Base-by-base conservation (phyloP, 2,329 filamentous ascomycete genomes). In the Septoria linicola region DNA sequence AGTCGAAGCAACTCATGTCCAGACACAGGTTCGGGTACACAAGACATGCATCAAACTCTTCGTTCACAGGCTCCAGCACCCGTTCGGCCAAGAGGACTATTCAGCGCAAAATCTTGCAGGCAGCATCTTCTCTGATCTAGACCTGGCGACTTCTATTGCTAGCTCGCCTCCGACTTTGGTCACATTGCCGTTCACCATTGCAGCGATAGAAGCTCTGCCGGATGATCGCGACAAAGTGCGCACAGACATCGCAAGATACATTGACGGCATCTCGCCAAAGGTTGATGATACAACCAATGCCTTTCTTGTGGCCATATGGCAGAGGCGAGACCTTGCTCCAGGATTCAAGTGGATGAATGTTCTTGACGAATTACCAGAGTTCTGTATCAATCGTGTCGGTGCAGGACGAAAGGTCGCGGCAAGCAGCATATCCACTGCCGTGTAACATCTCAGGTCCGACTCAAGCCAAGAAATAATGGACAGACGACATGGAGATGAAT, bases 291-390 rank as follows among this genome's bases (percentile, higher is more conserved):
- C 21, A 4, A 37, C 41, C 2, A 37, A 43, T 5, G 23, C 4
- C 1, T 51, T 39, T 11, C 20, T 51, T 11, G 11, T 27, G 25
- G 31, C 19, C 2, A 13, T 51, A 1, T 51, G 49, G 49, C 6
- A 23, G 3, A 20, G 34, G 3, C 31, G 49, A 23, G 35, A 51
- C 8, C 13, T 14, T 10, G 36, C 25, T 3, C n/a, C n/a, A 2
- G 34, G 34, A 10, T 51, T 41, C 17, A 51, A 41, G 21, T 51
- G 49, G 49, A 31, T 51, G 11, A 34, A 45, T 8, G 31, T 46
- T 8, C 32, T 45, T 25, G 25, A 46, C 30, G 5, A 41, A 16
- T 20, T 51, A n/a, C 49, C 49, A 8, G 13, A 23, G 3, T 23
- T 50, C 3, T 17, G 31, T 21, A 14, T 50, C 31, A 50, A 50